These are phyloP conservation scores for Endocladia muricata DNA, from an alignment of 31 red algal species.

Conservation along the genomic window DNA sequence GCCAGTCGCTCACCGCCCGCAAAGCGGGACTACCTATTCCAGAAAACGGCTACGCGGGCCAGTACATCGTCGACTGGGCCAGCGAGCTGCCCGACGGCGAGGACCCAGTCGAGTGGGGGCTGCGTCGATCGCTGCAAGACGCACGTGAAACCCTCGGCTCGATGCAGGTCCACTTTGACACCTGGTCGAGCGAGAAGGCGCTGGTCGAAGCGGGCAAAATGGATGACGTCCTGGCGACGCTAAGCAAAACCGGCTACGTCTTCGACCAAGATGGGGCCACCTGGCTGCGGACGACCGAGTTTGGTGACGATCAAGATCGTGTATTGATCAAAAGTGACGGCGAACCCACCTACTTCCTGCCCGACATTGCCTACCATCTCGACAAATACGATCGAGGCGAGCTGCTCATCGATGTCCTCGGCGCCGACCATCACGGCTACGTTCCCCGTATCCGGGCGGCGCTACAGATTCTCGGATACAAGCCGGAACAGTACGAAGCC, in stretches of 20 bases:
- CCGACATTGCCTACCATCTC: background rate
- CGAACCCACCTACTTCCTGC: background rate
- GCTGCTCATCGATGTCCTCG: background rate
- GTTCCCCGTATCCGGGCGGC: background rate
- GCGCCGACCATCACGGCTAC: background rate
- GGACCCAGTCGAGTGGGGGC: background rate
- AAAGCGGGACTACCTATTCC: background rate
- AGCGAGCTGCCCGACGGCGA: background rate
- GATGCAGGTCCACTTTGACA: background rate
- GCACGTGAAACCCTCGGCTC: background rate
- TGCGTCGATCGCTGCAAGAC: background rate
- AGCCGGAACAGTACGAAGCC: background rate
- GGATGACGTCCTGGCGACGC: background rate
- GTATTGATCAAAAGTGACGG: background rate
- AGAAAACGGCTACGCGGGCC: background rate
- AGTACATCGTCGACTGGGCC: background rate
- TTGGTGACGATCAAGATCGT: background rate
- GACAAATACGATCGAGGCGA: background rate
- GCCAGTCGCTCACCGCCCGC: background rate
- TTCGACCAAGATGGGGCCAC: background rate
- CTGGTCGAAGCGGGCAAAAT: background rate
- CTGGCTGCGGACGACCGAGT: background rate
- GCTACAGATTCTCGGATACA: background rate
- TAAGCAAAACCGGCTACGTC: background rate
- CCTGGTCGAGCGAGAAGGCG: background rate